Evolutionary conservation across 306 rosid genomes (phyloP), one percentile per base, ranked within the genome.

Genomic region (Calophaca sinica): DNA sequence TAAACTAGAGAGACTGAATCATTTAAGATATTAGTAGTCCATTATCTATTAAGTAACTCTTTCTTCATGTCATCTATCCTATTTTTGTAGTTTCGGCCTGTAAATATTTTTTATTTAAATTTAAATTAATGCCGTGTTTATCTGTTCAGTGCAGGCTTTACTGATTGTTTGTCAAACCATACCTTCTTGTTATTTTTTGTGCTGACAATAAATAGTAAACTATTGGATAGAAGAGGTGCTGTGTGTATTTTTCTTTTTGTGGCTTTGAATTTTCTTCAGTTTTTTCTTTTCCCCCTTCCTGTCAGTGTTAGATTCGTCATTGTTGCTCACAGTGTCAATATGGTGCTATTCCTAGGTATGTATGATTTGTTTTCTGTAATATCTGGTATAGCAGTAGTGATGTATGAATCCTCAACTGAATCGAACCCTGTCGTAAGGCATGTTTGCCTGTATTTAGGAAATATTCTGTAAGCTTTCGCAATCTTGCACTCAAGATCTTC

Each of bases 301-400:
- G 38, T 12, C 51, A 41, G 53, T 64, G 9, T 9, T 6, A 50
- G 53, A 11, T 28, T 28, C 6, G 11, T 29, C 39, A 65, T 32
- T 44, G 54, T 44, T 39, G 69, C 41, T 9, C 12, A 39, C 12
- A 39, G 12, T 63, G 52, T 5, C 32, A 7, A 65, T 44, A 4
- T 45, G 41, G 20, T 28, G 41, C 57, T 28, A 12, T 66, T 64
- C 52, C 31, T 33, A 1, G 58, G 33, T 26, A 11, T 36, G 32
- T 29, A 31, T 73, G 70, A 5, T 71, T 12, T 55, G n/a, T 31
- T 45, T 49, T 64, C 38, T 76, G 28, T 53, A 46, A 64, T 55
- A 55, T 81, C 36, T 75, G 61, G 32, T 45, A 70, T 54, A 60
- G 29, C 48, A 15, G 11, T 15, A 54, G 61, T 51, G 29, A 68